These are phyloP conservation scores for Cladosporium sp. DNA, from an alignment of 2,329 filamentous ascomycete species.

Conservation along the genomic window DNA sequence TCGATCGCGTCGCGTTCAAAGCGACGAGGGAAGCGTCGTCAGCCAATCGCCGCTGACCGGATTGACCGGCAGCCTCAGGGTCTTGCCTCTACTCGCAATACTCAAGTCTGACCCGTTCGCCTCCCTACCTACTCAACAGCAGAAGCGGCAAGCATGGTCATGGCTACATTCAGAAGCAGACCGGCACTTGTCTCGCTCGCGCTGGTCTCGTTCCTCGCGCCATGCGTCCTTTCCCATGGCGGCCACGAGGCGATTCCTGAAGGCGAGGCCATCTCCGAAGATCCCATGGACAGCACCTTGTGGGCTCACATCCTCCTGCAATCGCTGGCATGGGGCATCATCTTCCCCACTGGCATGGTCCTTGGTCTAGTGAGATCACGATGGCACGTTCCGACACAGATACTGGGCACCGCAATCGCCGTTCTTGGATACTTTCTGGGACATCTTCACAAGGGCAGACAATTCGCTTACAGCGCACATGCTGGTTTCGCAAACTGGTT, in stretches of 20 bases:
- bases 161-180: constrained; percentile 23
- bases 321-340: constrained; percentile 78
- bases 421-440: constrained; percentile 85
- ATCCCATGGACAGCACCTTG: constrained; percentile 77
- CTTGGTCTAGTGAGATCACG: constrained; percentile 81
- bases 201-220: constrained; percentile 11
- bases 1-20: too few species aligned
- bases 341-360: constrained; percentile 94
- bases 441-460: constrained; percentile 80
- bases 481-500: constrained; percentile 71
- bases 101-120: neutral
- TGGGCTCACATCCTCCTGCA: constrained; percentile 93
- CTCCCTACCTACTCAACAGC: neutral
- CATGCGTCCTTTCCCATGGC: constrained; percentile 39
- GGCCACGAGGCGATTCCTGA: constrained; percentile 58
- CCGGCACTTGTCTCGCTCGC: constrained; percentile 13
- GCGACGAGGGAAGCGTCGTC: too few species aligned
- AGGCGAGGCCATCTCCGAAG: constrained; percentile 61
- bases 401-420: constrained; percentile 66
- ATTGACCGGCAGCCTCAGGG: too few species aligned
- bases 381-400: constrained; percentile 90
- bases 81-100: neutral
- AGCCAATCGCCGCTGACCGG: too few species aligned
- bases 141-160: constrained; percentile 7
- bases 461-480: constrained; percentile 79